phyloP scores from a whole-genome alignment of 805 yeast species.

The Wickerhamiella cacticola region DNA sequence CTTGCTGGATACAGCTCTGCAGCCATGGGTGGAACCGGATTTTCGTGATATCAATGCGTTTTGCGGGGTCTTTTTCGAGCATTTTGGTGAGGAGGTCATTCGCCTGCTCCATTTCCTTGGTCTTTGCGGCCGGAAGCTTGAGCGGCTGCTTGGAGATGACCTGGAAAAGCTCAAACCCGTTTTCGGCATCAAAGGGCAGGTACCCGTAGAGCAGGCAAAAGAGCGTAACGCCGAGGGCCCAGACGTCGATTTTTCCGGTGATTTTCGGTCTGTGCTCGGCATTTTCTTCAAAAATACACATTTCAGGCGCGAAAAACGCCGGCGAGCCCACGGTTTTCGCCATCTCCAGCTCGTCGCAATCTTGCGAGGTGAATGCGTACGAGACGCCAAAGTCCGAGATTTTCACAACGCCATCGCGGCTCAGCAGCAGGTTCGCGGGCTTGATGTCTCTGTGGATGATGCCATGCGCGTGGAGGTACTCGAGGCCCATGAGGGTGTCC shows the following conservation, averaged over 20 bases:
- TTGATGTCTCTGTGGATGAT: constrained; percentile 46
- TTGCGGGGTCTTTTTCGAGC: constrained; percentile 55
- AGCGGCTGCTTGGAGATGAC: constrained; percentile 57
- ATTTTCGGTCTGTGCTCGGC: constrained; percentile 29
- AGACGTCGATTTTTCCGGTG: constrained; percentile 80
- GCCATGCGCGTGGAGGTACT: constrained; percentile 80
- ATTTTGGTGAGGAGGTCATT: constrained; percentile 49
- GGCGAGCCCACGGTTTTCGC: constrained; percentile 98
- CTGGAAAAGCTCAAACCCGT: constrained; percentile 74
- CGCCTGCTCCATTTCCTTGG: constrained; percentile 25
- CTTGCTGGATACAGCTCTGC: constrained; percentile 31
- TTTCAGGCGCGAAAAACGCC: constrained; percentile 90
- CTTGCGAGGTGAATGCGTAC: constrained; percentile 41
- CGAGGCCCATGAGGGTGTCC: constrained; percentile 78
- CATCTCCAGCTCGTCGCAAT: constrained; percentile 61
- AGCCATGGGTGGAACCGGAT: constrained; percentile 71
- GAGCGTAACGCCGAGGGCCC: constrained; percentile 92
- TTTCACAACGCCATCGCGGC: constrained; percentile 61
- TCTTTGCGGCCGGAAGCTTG: constrained; percentile 38
- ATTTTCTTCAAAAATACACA: constrained; percentile 48
- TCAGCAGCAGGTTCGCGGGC: constrained; percentile 78
- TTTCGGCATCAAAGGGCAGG: constrained; percentile 78
- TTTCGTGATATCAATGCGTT: constrained; percentile 56
- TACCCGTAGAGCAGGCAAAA: constrained; percentile 79
- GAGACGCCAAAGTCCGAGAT: constrained; percentile 97